Evolutionary conservation across 2,329 filamentous ascomycete species (phyloP), one percentile per base, ranked within the genome.

Genomic region (Exserohilum turcica): DNA sequence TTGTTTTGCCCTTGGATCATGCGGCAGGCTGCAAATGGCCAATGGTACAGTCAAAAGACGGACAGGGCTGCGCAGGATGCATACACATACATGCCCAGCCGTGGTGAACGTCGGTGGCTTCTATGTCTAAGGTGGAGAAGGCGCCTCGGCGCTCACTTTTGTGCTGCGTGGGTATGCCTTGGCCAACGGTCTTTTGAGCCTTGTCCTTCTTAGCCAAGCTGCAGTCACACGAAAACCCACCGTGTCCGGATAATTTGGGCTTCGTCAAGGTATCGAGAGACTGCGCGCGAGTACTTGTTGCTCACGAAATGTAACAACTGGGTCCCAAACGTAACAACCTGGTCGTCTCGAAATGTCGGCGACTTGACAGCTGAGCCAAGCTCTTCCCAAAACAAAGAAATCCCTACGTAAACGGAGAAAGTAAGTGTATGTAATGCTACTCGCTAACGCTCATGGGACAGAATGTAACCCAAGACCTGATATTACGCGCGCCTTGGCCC

Each of bases 101-200:
- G n/a, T 21, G 35, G 13, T 6, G 6, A 39, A 47, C 48, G 35
- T 51, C 36, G 28, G 48, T 46, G 35, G 48, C 48, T 12, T 47
- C 28, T 36, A 46, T 24, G 21, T 24, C 35, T 40, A 51, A 47
- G 42, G 43, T 28, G 46, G 46, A 48, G 43, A 21, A 24, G 4
- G 13, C 13, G 40, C 40, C 40, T 43, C 19, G 40, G 40, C 40
- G 18, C 29, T 43, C 28, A 33, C 19, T 10, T 43, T 43, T 40
- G 3, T 21, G 32, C 29, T 33, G 24, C 40, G 32, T 43, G 40
- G 40, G 12, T 18, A 12, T 19, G 40, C 16, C 40, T 43, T 43
- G 40, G 40, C 16, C 28, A 35, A 35, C 13, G n/a, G 36, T 32
- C 3, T 38, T 38, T n/a, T 35, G 8, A 18, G 36, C 19, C 36